Evolutionary conservation across 73 alveolate species (phyloP).

Genomic region (Paramecium biaurelia): DNA sequence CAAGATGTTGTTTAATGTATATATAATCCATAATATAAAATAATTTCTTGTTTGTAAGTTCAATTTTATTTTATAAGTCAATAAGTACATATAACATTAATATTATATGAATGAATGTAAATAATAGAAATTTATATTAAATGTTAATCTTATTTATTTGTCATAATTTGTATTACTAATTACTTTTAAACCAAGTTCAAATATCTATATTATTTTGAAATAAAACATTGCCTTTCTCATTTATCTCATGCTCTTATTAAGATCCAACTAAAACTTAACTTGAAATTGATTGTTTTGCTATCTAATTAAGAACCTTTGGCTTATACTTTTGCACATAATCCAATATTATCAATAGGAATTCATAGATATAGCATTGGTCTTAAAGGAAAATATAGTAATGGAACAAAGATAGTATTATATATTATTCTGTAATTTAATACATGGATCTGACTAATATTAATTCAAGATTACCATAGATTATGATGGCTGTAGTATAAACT

Average conservation of each 20-base stretch:
- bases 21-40: background rate
- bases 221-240: background rate
- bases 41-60: background rate
- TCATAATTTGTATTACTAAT: background rate
- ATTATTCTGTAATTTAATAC: too few species aligned
- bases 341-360: constrained; percentile 60
- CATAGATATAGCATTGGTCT: constrained; percentile 35
- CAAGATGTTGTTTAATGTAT: background rate
- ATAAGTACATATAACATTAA: background rate
- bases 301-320: constrained; percentile 61
- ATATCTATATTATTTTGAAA: background rate
- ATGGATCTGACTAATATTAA: too few species aligned
- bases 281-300: constrained; percentile 48
- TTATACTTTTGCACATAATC: constrained; percentile 51
- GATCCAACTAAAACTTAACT: constrained; percentile 54
- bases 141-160: background rate
- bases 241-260: background rate
- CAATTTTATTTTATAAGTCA: background rate
- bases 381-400: constrained; percentile 42
- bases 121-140: background rate
- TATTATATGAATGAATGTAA: background rate
- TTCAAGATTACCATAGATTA: constrained; percentile 59
- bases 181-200: background rate
- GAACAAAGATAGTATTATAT: background rate
- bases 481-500: constrained; percentile 47